Evolutionary conservation across 345 rosid genomes (phyloP).

Genomic region (Psidium friedrichsthalianum): DNA sequence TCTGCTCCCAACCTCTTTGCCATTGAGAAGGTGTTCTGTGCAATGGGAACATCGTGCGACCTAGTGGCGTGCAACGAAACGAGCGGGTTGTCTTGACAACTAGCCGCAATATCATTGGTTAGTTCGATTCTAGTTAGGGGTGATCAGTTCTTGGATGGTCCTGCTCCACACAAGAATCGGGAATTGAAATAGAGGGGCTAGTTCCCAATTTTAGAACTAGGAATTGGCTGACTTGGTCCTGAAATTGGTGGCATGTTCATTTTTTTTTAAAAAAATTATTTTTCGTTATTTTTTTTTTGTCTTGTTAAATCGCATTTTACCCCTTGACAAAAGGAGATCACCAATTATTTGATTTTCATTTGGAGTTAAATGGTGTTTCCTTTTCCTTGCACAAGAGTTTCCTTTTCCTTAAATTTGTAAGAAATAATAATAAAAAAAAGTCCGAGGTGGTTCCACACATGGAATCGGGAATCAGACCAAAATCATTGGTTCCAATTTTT

Average conservation of each 20-base stretch:
- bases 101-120: neutral
- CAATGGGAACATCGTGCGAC: neutral
- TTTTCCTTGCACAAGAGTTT: neutral
- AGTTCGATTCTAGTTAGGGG: neutral
- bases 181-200: too few relatives aligned
- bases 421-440: accelerated
- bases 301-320: neutral
- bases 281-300: neutral
- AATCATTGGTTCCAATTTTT: neutral
- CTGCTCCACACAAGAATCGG: too few relatives aligned
- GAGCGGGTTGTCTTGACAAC: neutral
- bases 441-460: neutral
- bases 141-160: too few relatives aligned
- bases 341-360: neutral
- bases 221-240: neutral
- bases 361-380: neutral
- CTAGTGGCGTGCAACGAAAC: neutral
- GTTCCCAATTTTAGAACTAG: too few relatives aligned
- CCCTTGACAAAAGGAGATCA: neutral
- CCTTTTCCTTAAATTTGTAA: neutral
- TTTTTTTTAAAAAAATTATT: neutral
- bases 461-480: accelerated
- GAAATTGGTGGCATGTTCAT: accelerated
- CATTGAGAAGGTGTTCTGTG: neutral
- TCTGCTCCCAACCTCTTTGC: neutral